Evolutionary conservation across 2,329 filamentous ascomycete species (phyloP), one percentile per base, ranked within the genome.

Genomic region (Ceratocystiopsis sp.): DNA sequence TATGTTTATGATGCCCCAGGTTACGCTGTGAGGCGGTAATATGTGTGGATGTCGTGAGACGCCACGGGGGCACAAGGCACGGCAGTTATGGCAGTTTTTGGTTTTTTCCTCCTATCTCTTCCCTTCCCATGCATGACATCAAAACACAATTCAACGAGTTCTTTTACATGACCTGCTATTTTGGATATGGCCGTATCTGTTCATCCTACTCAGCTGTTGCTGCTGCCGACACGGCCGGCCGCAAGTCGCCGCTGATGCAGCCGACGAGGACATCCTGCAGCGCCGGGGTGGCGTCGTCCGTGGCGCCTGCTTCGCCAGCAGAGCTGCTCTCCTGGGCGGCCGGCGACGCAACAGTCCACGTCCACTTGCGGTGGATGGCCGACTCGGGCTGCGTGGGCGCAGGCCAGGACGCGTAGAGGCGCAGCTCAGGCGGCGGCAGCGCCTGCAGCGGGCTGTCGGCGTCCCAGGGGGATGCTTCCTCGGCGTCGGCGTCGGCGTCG

Each of bases 401-500:
- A 1, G 50, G 44, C 48, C 50, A 49, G 15, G 50, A 49, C 6
- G 45, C 50, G 14, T 46, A 47, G 11, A 52, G 17, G 10, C 46
- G 47, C 44, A 52, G 45, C 21, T 50, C 49, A 0, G 45, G 46
- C 10, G 44, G 35, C 2, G 35, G 17, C 9, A 41, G 48, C 12
- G n/a, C 14, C 11, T 37, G 35, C 13, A 50, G 44, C 2, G 49
- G 49, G n/a, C 49, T 50, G 45, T 50, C 49, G 17, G 67, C 58
- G 46, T 65, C 61, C 8, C 61, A 54, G 37, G 70, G 42, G 25
- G 33, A 25, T 1, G 16, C 2, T 7, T 68, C 21, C 15, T 12
- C 19, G n/a, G 10, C 12, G 21, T 35, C 37, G n/a, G 19, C 18
- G 5, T 21, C 37, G 6, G 3, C 19, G 6, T 25, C 18, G 33